phyloP scores from a whole-genome alignment of 306 rosid genomes.

The Citrullus amarus region DNA sequence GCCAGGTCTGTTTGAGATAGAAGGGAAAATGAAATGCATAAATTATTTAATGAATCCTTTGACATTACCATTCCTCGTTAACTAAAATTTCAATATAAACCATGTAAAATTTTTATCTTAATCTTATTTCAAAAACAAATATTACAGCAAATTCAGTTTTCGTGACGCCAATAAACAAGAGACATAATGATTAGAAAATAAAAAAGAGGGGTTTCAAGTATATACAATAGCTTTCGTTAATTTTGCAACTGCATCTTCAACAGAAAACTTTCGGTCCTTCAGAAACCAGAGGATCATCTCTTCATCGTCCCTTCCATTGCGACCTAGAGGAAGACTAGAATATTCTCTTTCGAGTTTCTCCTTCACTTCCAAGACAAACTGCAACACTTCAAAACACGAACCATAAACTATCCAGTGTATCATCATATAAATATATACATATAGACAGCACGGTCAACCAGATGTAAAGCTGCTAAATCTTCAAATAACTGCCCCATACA shows the following conservation, averaged over 20 bases:
- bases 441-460: background rate
- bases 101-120: background rate
- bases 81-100: background rate
- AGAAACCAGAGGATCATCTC: constrained; percentile 93
- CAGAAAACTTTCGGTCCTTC: constrained; percentile 66
- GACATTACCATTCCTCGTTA: background rate
- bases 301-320: constrained; percentile 93
- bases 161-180: background rate
- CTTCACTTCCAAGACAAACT: constrained; percentile 77
- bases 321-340: constrained; percentile 56
- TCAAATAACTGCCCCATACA: background rate
- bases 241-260: constrained; percentile 50
- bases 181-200: background rate
- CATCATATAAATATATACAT: background rate
- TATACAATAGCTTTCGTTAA: constrained; percentile 77
- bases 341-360: constrained; percentile 62
- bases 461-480: background rate
- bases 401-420: background rate
- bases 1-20: constrained; percentile 76
- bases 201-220: background rate
- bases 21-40: constrained; percentile 6
- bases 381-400: constrained; percentile 12
- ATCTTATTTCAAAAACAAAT: background rate
- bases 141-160: background rate
- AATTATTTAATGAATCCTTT: background rate